Percentiles rank a stretch among this genome's conserved stretches.
Conservation (phyloP, 306 rosid genomes). For the Neltuma alba region DNA sequence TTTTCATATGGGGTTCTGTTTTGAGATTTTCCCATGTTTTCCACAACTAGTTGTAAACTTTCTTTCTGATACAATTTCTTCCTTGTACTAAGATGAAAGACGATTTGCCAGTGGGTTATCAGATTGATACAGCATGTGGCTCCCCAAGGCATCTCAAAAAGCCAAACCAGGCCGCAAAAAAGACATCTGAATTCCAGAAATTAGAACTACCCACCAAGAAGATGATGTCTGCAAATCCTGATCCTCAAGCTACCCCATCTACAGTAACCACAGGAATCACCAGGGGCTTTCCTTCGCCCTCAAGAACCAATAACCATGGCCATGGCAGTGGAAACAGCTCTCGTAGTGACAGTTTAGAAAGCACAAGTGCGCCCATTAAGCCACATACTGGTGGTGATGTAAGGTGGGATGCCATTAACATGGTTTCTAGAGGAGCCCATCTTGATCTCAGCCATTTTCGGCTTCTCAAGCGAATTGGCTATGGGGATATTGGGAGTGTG, state of each 20-base stretch:
- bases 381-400: constrained; percentile 93
- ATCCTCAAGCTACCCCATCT: constrained; percentile 33
- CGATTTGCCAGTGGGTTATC: background rate
- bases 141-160: constrained; percentile 11
- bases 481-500: constrained; percentile 87
- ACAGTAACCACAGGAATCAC: constrained; percentile 15
- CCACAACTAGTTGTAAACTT: background rate
- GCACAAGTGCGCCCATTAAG: constrained; percentile 59
- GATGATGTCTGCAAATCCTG: constrained; percentile 40
- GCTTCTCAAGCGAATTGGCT: constrained; percentile 84
- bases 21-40: background rate
- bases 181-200: constrained; percentile 34
- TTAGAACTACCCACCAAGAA: constrained; percentile 24
- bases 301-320: constrained; percentile 44
- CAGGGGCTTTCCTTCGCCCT: constrained; percentile 34
- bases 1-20: background rate
- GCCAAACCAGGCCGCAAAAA: background rate
- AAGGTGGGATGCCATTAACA: constrained; percentile 80
- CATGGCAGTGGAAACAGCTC: constrained; percentile 48
- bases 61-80: background rate
- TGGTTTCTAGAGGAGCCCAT: constrained; percentile 51
- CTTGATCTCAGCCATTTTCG: constrained; percentile 72
- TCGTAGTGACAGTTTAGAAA: constrained; percentile 74
- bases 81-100: background rate
- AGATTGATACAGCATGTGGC: background rate